Percentiles rank a stretch among this genome's conserved stretches.
These are phyloP conservation scores for Aspergillus quadricinctus DNA, from an alignment of 2,329 filamentous ascomycete genomes.

Conservation along the genomic window DNA sequence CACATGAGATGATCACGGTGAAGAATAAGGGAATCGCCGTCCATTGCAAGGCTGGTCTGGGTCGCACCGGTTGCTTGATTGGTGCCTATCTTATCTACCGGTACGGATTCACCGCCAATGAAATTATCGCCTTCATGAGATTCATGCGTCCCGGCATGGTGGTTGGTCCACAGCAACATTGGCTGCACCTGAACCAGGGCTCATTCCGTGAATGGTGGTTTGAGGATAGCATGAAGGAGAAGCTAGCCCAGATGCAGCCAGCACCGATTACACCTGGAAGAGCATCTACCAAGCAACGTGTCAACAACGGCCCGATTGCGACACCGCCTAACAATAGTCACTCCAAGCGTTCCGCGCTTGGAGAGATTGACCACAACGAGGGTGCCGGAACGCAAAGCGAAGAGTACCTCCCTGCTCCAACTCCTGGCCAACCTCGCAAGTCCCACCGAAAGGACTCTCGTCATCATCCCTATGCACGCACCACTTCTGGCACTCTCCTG, in stretches of 20 bases:
- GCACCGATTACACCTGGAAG: slow-evolving; percentile 52
- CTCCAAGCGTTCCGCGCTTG: slow-evolving; percentile 77
- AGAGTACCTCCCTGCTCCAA: slow-evolving; percentile 90
- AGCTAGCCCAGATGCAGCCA: slow-evolving; percentile 64
- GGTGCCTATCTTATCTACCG: slow-evolving; percentile 97
- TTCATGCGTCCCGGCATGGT: slow-evolving; percentile 99
- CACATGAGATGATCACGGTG: slow-evolving; percentile 88
- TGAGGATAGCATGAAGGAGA: slow-evolving; percentile 73
- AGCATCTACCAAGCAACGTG: slow-evolving; percentile 56
- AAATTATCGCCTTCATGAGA: slow-evolving; percentile 96
- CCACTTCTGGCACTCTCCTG: slow-evolving; percentile 44
- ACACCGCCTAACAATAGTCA: slow-evolving; percentile 79
- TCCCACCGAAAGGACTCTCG: slow-evolving; percentile 70
- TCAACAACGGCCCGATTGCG: slow-evolving; percentile 66
- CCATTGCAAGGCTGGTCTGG: slow-evolving; percentile 96
- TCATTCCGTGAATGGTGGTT: slow-evolving; percentile 98
- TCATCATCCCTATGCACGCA: slow-evolving; percentile 67
- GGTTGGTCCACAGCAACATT: slow-evolving; percentile 96
- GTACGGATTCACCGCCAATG: slow-evolving; percentile 94
- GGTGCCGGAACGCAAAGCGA: slow-evolving; percentile 50
- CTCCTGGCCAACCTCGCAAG: slow-evolving; percentile 92
- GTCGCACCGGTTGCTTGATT: slow-evolving; percentile 91
- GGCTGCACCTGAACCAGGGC: slow-evolving; percentile 95
- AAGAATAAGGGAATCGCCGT: slow-evolving; percentile 93
- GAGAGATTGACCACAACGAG: slow-evolving; percentile 84